Evolutionary conservation across 306 rosid genomes (phyloP).

Genomic region (Citrullus colocynthis): DNA sequence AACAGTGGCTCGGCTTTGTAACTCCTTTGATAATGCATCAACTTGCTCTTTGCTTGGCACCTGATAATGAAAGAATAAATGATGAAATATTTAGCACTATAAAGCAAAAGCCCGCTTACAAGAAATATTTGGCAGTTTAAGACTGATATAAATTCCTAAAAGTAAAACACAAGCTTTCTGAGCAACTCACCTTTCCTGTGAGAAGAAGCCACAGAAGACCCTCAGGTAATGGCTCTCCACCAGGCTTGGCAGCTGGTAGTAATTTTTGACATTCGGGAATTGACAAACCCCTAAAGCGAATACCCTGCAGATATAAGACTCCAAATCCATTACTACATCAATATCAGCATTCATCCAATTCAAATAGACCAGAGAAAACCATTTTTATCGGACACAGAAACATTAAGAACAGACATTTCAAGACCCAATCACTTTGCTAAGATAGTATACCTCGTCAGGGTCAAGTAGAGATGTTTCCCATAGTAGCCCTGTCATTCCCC

Average conservation of each 20-base stretch:
- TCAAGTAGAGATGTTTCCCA: constrained; percentile 96
- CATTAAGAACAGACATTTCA: not conserved
- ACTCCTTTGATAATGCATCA: constrained; percentile 65
- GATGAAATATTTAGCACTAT: not conserved
- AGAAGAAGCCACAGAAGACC: constrained; percentile 85
- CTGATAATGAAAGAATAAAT: constrained; percentile 26
- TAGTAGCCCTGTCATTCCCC: constrained; percentile 94
- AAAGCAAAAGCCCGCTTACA: not conserved
- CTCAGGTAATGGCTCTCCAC: constrained; percentile 97
- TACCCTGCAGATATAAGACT: constrained; percentile 50
- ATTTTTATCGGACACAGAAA: not conserved
- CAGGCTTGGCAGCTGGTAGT: constrained; percentile 75
- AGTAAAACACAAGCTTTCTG: not conserved
- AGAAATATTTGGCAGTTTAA: not conserved
- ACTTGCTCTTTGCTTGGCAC: constrained; percentile 91
- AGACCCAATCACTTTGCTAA: not conserved
- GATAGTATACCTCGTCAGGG: constrained; percentile 76
- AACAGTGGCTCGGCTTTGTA: constrained; percentile 62
- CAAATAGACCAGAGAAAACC: not conserved
- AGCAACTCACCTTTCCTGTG: constrained; percentile 67
- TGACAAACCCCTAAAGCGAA: constrained; percentile 80
- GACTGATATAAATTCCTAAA: not conserved
- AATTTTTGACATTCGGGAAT: constrained; percentile 87
- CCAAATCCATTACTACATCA: not conserved
- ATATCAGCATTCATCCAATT: not conserved